These are phyloP conservation scores for Lepidopterella palustris DNA, from an alignment of 495 filamentous ascomycete genomes.

Conservation along the genomic window DNA sequence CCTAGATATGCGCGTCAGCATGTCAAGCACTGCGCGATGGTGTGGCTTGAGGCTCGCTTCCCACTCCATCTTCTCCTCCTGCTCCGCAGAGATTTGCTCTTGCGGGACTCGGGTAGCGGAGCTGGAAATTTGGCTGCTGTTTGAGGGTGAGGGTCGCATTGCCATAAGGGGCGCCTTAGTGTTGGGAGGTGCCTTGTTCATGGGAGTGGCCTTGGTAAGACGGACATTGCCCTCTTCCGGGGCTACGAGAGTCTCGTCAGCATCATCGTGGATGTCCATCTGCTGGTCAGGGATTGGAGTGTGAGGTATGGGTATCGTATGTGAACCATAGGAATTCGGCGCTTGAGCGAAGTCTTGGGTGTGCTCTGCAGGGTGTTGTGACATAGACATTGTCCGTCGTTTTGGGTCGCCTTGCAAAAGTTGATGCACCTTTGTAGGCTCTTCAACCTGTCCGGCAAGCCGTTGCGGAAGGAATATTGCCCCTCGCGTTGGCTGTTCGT, in stretches of 20 bases:
- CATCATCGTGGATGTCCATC: conserved; percentile 1
- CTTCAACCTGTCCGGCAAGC: too few relatives aligned
- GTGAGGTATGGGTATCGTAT: not conserved
- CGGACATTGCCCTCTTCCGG: not conserved
- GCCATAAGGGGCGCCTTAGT: conserved; percentile 1
- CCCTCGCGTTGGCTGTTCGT: too few relatives aligned
- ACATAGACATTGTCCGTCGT: too few relatives aligned
- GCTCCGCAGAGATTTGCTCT: not conserved
- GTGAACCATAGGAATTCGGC: not conserved
- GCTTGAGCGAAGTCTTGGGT: not conserved
- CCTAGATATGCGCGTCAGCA: conserved; percentile 14
- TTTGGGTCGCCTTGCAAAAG: too few relatives aligned
- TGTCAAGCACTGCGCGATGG: conserved; percentile 12
- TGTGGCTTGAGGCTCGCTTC: conserved; percentile 22
- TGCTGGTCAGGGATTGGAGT: not conserved
- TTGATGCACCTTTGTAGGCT: too few relatives aligned
- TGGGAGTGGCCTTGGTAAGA: too few relatives aligned
- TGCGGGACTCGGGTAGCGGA: conserved; percentile 3
- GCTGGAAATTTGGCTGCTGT: conserved; percentile 28
- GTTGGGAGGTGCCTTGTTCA: not conserved
- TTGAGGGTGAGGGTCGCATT: conserved; percentile 15
- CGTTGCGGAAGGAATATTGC: too few relatives aligned
- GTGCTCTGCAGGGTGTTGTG: too few relatives aligned
- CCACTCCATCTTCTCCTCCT: conserved; percentile 23
- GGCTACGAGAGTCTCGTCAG: conserved; percentile 18